Evolutionary conservation across 2,329 filamentous ascomycete species (phyloP), one percentile per base, ranked within the genome.

Genomic region (Colletotrichum coccodes): DNA sequence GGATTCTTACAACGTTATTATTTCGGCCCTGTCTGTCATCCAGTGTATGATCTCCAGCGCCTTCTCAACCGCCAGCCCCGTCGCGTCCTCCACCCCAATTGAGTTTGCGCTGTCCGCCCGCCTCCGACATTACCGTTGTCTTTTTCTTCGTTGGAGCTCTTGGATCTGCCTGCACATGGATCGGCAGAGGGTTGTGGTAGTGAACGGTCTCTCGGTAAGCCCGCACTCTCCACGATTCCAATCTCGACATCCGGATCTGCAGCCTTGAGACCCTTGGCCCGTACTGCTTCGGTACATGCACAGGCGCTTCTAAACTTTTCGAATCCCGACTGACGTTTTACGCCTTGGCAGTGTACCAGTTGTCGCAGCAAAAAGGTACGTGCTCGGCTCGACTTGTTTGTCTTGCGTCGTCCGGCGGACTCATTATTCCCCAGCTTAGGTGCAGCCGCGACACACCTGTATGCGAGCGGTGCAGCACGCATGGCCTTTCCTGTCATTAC

Each of bases 401-500:
- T 40, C 12, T 8, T 28, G n/a, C 28, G 14, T 28, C 34, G 8
- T 18, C 49, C n/a, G n/a, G n/a, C n/a, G n/a, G 49, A 16, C 54
- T 58, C 7, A 38, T 21, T 16, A 18, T 7, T 56, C 11, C 9
- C 32, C 40, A 76, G 74, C 64, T 78, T 21, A 73, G 75, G 46
- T 78, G 76, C 52, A 77, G 75, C 57, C 75, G 76, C 56, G 63
- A 75, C 36, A 72, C 74, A 61, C 76, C 76, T 28, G 63, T 64
- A 6, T 78, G 76, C 42, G 67, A 73, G 30, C 72, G 75, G 8
- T 78, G 76, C 63, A 73, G 67, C 47, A 60, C 57, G 8, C 75
- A 75, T 11, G 68, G 72, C 32, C 56, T 73, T 9, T 72, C 74
- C 28, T 78, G 76, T 23, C 54, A 72, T 14, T 78, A 78, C 56